phyloP scores from a whole-genome alignment of 2,329 filamentous ascomycete species.

The Botryotinia globosa region DNA sequence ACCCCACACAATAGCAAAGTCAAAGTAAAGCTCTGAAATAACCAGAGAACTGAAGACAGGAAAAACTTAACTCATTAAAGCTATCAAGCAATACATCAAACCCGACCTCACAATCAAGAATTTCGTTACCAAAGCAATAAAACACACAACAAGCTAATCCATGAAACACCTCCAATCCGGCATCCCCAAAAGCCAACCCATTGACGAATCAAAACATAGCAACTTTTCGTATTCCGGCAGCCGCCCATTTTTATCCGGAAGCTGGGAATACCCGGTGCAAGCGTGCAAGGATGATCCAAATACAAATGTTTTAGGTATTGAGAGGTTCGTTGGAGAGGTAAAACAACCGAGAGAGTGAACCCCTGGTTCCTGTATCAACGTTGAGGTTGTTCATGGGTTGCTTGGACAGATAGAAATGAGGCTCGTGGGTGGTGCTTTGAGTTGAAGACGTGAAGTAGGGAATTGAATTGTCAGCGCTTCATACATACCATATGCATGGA shows the following conservation, averaged over 20 bases:
- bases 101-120: background rate
- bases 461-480: background rate
- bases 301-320: background rate
- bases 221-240: background rate
- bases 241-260: background rate
- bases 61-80: background rate
- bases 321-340: background rate
- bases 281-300: slow-evolving; percentile 9
- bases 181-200: background rate
- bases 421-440: background rate
- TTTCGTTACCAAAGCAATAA: background rate
- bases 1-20: background rate
- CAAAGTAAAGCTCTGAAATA: background rate
- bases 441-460: background rate
- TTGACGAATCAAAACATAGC: slow-evolving; percentile 1
- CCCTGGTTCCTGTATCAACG: background rate
- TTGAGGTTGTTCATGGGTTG: background rate
- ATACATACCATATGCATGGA: background rate
- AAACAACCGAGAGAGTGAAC: background rate
- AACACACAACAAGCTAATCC: background rate
- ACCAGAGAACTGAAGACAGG: no score
- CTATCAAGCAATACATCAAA: background rate
- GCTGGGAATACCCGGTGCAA: background rate
- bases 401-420: background rate
- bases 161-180: background rate